These are phyloP conservation scores for Ilyonectria mors-panacis DNA, from an alignment of 2,329 filamentous ascomycete genomes.

Conservation along the genomic window DNA sequence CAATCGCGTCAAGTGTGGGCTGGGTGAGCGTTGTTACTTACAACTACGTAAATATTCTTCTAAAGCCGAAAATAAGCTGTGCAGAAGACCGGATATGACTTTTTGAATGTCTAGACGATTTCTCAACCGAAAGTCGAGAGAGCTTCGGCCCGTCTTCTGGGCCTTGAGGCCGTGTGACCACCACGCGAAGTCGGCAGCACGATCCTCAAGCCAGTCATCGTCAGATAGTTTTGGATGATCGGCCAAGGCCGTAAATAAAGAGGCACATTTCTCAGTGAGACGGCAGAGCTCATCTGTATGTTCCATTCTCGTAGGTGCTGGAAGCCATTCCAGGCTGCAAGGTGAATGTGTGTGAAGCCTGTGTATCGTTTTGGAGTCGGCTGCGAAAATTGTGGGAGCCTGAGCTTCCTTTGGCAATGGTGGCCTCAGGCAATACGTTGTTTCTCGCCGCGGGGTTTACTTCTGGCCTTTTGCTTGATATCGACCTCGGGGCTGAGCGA, in stretches of 20 bases:
- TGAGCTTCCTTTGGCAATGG: too few species aligned
- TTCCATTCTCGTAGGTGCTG: neutral
- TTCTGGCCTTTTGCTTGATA: too few species aligned
- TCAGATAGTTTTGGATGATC: neutral
- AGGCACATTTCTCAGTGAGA: neutral
- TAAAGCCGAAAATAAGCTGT: neutral
- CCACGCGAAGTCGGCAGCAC: neutral
- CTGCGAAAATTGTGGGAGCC: too few species aligned
- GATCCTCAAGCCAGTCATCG: slow-evolving; percentile 4
- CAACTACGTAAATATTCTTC: neutral
- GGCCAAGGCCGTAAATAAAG: neutral
- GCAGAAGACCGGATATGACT: neutral
- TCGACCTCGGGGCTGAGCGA: too few species aligned
- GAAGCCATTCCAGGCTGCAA: neutral
- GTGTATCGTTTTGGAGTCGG: too few species aligned
- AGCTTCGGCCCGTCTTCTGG: neutral
- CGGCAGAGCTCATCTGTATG: neutral
- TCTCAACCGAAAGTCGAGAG: slow-evolving; percentile 2
- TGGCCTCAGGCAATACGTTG: too few species aligned
- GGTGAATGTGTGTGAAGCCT: too few species aligned
- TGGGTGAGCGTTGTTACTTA: neutral
- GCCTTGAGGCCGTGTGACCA: neutral
- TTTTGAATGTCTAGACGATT: neutral
- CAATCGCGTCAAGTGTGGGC: too few species aligned
- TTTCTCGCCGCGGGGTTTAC: too few species aligned